Evolutionary conservation across 208 protist genomes (phyloP).

Genomic region (Borovskyia barvae): DNA sequence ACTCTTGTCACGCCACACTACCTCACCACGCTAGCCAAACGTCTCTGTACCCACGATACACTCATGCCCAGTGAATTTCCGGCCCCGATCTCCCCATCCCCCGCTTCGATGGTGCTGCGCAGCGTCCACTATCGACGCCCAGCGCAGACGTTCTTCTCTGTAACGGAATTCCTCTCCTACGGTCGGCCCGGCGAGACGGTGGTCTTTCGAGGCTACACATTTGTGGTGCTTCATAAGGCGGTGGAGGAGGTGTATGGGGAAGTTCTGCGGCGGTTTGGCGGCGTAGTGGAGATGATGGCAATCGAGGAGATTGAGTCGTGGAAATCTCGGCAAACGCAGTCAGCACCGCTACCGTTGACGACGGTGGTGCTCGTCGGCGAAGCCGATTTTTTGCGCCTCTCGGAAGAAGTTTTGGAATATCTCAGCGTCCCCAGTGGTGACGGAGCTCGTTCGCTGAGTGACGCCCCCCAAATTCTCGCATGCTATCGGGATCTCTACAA

Average conservation of each 20-base stretch:
- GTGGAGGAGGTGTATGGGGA: constrained; percentile 24
- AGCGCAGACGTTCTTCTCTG: constrained; percentile 47
- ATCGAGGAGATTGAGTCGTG: constrained; percentile 10
- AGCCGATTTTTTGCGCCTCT: constrained; percentile 26
- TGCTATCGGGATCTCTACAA: constrained; percentile 44
- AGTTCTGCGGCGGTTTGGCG: constrained; percentile 39
- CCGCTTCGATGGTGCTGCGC: constrained; percentile 36
- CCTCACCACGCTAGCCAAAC: constrained; percentile 27
- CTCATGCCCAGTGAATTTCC: constrained; percentile 45
- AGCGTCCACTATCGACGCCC: constrained; percentile 54
- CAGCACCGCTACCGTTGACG: constrained; percentile 8
- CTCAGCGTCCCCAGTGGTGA: constrained; percentile 13
- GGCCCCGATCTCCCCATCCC: constrained; percentile 28
- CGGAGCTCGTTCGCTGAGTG: background rate
- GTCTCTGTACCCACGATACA: constrained; percentile 27
- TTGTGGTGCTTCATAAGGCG: constrained; percentile 35
- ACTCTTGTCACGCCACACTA: constrained; percentile 64
- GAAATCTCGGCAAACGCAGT: constrained; percentile 6
- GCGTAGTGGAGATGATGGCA: constrained; percentile 21
- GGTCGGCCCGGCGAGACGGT: constrained; percentile 25
- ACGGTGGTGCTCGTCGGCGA: constrained; percentile 31
- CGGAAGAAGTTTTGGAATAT: constrained; percentile 30
- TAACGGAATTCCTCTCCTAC: constrained; percentile 52
- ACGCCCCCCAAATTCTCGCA: constrained; percentile 8
- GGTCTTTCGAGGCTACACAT: constrained; percentile 38